A percentile compares a stretch with the other conserved stretches of the same genome.
Conservation (phyloP, 1,284 basidiomycete genomes). For the Cryptococcus sp. region DNA sequence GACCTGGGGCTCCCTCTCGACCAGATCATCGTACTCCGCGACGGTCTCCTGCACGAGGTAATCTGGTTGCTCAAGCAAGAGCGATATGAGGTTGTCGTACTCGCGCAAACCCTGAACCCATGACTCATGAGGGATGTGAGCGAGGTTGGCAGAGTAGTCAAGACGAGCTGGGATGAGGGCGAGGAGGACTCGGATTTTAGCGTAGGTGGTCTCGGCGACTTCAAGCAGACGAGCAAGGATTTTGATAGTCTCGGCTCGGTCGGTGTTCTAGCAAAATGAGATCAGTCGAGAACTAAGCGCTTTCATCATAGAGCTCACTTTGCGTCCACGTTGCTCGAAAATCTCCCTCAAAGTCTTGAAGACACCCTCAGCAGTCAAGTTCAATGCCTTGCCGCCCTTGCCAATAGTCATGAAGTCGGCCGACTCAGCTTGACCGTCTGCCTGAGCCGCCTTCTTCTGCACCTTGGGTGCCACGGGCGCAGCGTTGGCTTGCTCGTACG, state of each 20-base stretch:
- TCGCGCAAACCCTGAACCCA: slow-evolving; percentile 87
- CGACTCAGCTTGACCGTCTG: slow-evolving; percentile 57
- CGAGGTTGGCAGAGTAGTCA: slow-evolving; percentile 67
- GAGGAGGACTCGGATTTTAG: slow-evolving; percentile 90
- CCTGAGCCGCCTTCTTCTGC: slow-evolving; percentile 52
- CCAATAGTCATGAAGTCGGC: slow-evolving; percentile 92
- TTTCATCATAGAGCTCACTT: slow-evolving; percentile 59
- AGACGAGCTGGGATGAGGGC: slow-evolving; percentile 93
- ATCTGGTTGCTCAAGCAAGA: slow-evolving; percentile 66
- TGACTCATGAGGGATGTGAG: slow-evolving; percentile 87
- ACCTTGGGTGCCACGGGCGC: slow-evolving; percentile 56
- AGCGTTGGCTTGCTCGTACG: slow-evolving; percentile 63
- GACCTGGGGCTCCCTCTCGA: slow-evolving; percentile 74
- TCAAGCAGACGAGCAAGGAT: slow-evolving; percentile 86
- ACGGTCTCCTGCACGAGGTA: slow-evolving; percentile 82
- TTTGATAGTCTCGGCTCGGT: slow-evolving; percentile 90
- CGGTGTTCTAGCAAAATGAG: slow-evolving; percentile 71
- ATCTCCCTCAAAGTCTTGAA: slow-evolving; percentile 91
- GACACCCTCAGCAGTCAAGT: slow-evolving; percentile 83
- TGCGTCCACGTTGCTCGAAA: slow-evolving; percentile 94
- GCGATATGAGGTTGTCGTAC: slow-evolving; percentile 80
- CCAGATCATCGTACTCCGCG: slow-evolving; percentile 89
- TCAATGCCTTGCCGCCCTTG: slow-evolving; percentile 80
- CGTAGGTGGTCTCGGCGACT: slow-evolving; percentile 82
- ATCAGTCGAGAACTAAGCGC: background rate